Evolutionary conservation across 306 rosid species (phyloP), one percentile per base, ranked within the genome.

Genomic region (Boehmeria nivea): DNA sequence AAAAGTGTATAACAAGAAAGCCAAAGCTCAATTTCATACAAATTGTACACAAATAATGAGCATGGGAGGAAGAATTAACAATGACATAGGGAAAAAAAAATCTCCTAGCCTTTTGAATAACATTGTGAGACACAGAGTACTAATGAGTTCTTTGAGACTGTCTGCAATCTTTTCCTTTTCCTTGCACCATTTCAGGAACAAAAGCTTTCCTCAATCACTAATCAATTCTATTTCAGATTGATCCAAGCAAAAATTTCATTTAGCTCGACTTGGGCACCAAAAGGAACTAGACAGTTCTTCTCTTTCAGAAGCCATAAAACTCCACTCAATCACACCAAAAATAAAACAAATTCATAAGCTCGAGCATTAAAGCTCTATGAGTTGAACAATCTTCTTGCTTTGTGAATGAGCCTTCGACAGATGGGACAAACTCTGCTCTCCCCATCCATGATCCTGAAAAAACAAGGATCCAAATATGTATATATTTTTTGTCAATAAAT

Each of bases 401-500:
- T 85, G 75, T 77, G 84, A 47, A 85, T 47, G 28, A 79, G 82
- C 75, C 89, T 80, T 55, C 94, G 70, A 48, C 89, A 82, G 57
- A 85, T 73, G 8, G 94, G 94, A 74, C 94, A 85, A 27, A 74
- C 71, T 69, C 65, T 82, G 69, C 59, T 77, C 64, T 74, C 94
- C 59, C 52, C 86, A 0, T 76, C 75, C 69, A 74, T 54, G 61
- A 82, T 85, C 86, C 94, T 85, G 80, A 75, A 74, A 23, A 46
- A 14, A 19, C 0, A 19, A 8, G 6, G 13, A 36, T 45, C 47
- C 54, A 53, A 19, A 8, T 14, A 27, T 40, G 21, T 24, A 3
- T 11, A 40, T 17, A 6, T 2, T 0, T 44, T n/a, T 40, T 44
- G 14, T 34, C 20, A 39, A 25, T 31, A 24, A 15, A 13, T 23